Conservation (phyloP, 2,329 filamentous ascomycete species). For the Ascocoryne sarcoides region DNA sequence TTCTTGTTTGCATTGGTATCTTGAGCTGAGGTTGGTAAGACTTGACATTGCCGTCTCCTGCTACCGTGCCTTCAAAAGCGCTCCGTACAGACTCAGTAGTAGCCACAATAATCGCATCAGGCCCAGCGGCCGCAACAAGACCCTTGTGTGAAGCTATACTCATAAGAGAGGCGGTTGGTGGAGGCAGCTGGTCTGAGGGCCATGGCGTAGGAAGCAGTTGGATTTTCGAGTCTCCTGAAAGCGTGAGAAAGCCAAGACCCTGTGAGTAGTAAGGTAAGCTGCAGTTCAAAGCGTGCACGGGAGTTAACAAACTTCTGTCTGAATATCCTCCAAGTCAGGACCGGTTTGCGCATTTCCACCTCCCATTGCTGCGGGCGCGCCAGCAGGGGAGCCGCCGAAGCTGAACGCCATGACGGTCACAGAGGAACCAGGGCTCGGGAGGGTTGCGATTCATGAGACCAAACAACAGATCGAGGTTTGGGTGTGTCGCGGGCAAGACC, state of each 20-base stretch:
- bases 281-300: background rate
- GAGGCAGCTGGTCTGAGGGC: slow-evolving; percentile 55
- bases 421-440: background rate
- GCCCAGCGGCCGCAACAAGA: slow-evolving; percentile 79
- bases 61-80: slow-evolving; percentile 54
- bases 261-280: slow-evolving; percentile 22
- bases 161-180: slow-evolving; percentile 72
- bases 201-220: slow-evolving; percentile 70
- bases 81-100: slow-evolving; percentile 70
- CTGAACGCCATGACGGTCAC: slow-evolving; percentile 1
- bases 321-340: slow-evolving; percentile 65
- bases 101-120: slow-evolving; percentile 67
- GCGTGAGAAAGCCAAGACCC: slow-evolving; percentile 72
- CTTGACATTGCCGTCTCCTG: slow-evolving; percentile 56
- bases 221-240: slow-evolving; percentile 75
- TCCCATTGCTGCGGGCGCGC: background rate
- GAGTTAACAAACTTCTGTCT: slow-evolving; percentile 60
- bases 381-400: background rate
- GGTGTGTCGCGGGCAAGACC: too few species aligned
- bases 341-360: slow-evolving; percentile 39
- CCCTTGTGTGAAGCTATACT: slow-evolving; percentile 73
- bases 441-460: background rate
- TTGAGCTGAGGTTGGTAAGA: slow-evolving; percentile 65
- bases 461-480: background rate
- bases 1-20: slow-evolving; percentile 62